These are phyloP conservation scores for Gnomoniopsis sp. DNA, from an alignment of 2,329 filamentous ascomycete species.

Conservation along the genomic window DNA sequence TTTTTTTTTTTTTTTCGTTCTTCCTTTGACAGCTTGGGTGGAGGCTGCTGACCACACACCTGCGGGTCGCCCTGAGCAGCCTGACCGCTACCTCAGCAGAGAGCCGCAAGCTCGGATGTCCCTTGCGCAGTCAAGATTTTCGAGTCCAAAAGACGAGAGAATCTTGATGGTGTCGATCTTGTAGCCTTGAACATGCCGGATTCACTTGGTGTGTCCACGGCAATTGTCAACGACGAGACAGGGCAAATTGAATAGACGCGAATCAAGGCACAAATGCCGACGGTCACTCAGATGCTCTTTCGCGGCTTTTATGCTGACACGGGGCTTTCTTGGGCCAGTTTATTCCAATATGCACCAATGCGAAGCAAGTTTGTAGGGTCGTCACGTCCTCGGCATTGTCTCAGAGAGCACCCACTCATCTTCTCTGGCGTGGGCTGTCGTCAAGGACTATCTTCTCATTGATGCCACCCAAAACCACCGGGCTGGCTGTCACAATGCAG, in stretches of 20 bases:
- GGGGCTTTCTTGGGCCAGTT: not conserved
- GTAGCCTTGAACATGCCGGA: not conserved
- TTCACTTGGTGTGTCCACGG: not conserved
- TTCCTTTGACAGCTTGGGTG: not conserved
- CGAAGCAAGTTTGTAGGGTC: too few species aligned
- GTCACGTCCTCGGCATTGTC: too few species aligned
- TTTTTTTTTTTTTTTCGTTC: too few species aligned
- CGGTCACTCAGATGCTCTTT: not conserved
- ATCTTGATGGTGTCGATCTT: not conserved
- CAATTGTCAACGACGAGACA: not conserved
- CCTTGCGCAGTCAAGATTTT: not conserved
- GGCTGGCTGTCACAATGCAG: not conserved
- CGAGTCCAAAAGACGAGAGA: not conserved
- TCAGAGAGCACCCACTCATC: too few species aligned
- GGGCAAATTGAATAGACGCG: not conserved
- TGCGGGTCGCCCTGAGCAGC: not conserved
- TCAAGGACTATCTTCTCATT: not conserved
- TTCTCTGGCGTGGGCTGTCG: too few species aligned
- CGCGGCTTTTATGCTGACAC: not conserved
- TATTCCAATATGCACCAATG: too few species aligned
- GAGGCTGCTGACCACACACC: not conserved
- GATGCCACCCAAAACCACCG: not conserved
- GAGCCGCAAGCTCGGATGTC: not conserved
- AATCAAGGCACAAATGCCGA: conserved; percentile 1
- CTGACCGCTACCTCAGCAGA: not conserved